Base-by-base conservation (phyloP, 495 filamentous ascomycete genomes). In the Apiosordaria backusii region DNA sequence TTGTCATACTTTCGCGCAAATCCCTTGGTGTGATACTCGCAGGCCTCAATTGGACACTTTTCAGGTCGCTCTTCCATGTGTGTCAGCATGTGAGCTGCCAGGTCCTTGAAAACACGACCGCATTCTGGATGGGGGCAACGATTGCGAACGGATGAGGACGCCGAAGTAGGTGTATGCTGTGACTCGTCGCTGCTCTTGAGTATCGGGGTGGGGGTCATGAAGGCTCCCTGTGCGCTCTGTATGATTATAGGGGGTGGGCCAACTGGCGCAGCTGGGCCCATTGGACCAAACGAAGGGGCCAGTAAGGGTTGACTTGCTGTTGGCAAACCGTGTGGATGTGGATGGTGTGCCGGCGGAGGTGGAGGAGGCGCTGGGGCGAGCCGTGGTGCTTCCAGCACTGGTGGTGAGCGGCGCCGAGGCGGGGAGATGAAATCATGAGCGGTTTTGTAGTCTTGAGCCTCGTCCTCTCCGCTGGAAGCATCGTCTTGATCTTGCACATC, bases 1-100 rank as follows among this genome's bases (percentile, higher is more conserved):
- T 97, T 98, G 78, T 99, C 95, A 72, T 99, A 99, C 72, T 98
- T 99, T 52, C 95, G 83, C 4, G 95, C 94, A 72, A 99, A 99
- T 1, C 95, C 95, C 77, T 97, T 98, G 65, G 85, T 84, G 78
- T 97, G 92, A 74, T 97, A 99, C 71, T 97, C 92, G 82, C 95
- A 99, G 10, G 86, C 95, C 64, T 88, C 81, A 63, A 98, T 97
- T 1, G 95, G 95, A 74, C 95, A 99, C 74, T 99, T 99, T 65
- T 98, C 94, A 0, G 95, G 95, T 18, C 95, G 84, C 75, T 97
- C 93, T 62, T 88, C 89, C 78, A 93, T 91, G 77, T 99, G 95
- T 1, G 95, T 99, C 62, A 98, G 84, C 90, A 96, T 93, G 76
- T 99, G 95, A 4, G 95, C 93, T 70, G 94, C 95, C 61, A 96